Base-by-base conservation (phyloP, 1,139 yeast species). In the Pichia kudriavzevii region DNA sequence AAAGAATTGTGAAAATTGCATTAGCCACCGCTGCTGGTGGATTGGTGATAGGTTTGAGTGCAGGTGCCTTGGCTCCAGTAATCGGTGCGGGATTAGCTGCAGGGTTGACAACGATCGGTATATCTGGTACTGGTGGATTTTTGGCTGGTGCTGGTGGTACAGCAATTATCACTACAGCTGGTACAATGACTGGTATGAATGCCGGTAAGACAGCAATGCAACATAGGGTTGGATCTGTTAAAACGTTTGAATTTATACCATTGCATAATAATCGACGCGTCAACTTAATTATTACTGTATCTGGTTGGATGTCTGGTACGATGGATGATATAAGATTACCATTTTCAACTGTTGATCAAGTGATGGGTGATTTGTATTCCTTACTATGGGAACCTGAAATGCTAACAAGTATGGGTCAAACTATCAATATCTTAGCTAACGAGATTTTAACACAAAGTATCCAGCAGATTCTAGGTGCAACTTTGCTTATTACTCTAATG, bases 1-100 rank as follows among this genome's bases (percentile, higher is more conserved):
- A 70, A 51, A 79, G 91, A 50, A 64, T 84, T 56, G 81, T 88
- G 39, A 85, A 84, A 53, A 85, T 93, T 45, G 98, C 98, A 0
- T 63, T 93, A 38, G 99, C 98, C 0, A 91, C 97, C 3, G 68
- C 88, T n/a, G 97, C 98, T 12, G 99, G 99, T 1, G 88, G 95
- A 0, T 65, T 93, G 21, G 95, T 94, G 2, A 75, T 93, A 40
- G 98, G 98, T 2, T 65, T 93, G 21, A 84, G 96, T 38, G 97
- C 95, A 11, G 99, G 99, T 3, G 61, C 93, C 31, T 64, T 93
- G 33, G 98, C 98, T 0, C 99, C 99, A 0, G 95, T 93, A 4
- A 93, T 93, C 51, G 98, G 98, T 30, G 97, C 97, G 1, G 98
- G 99, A 48, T 56, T 93, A 19, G 98, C 98, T 2, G 97, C 98